Conservation (phyloP, 208 protist species). For the Balamuthia mandrillaris region DNA sequence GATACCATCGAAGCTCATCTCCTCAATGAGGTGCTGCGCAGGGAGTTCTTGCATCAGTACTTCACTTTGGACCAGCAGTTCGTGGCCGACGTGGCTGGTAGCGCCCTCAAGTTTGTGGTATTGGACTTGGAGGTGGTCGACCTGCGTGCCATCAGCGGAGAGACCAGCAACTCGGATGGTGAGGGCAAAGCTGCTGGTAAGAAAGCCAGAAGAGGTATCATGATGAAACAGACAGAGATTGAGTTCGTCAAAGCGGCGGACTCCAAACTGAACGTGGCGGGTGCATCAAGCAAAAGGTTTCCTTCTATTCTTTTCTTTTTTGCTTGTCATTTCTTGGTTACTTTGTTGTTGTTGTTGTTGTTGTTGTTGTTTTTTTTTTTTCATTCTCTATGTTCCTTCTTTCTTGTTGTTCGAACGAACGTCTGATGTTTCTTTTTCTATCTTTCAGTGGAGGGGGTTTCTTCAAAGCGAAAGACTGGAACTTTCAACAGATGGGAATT, state of each 20-base stretch:
- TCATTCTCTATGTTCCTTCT: no score
- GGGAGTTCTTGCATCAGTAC: not conserved
- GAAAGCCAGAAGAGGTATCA: not conserved
- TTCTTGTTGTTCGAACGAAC: no score
- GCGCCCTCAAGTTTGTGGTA: not conserved
- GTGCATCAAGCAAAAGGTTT: not conserved
- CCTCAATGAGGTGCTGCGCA: not conserved
- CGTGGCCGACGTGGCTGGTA: not conserved
- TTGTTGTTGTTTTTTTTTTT: no score
- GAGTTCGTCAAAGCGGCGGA: not conserved
- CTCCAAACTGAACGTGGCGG: not conserved
- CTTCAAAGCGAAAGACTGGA: conserved; percentile 49
- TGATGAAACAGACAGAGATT: not conserved
- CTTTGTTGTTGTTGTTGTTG: no score
- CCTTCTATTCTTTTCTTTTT: no score
- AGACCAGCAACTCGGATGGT: not conserved
- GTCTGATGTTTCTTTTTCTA: not conserved
- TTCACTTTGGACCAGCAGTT: conserved; percentile 6
- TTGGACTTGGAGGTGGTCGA: not conserved
- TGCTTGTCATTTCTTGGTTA: no score
- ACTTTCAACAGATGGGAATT: conserved; percentile 84
- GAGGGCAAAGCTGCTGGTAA: not conserved
- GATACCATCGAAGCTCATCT: not conserved
- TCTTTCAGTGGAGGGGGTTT: not conserved
- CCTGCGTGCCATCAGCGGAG: not conserved